Conservation (phyloP, 1,139 yeast genomes). For the Kodamaea sp. region DNA sequence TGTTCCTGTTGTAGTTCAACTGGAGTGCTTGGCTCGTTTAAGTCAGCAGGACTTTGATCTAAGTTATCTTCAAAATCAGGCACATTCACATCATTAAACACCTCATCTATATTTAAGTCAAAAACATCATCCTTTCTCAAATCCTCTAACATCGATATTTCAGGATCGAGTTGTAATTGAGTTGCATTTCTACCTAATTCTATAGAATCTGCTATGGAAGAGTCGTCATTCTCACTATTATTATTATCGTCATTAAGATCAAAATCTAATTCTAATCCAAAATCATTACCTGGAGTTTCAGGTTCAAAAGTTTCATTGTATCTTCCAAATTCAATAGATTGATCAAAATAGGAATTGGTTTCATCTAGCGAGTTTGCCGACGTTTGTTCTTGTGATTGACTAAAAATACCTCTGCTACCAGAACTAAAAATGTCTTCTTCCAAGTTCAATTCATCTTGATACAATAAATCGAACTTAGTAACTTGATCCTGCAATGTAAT, state of each 20-base stretch:
- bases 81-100: conserved; percentile 15
- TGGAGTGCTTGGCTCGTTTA: conserved; percentile 18
- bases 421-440: conserved; percentile 32
- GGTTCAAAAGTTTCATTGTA: conserved; percentile 19
- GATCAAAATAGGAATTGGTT: conserved; percentile 30
- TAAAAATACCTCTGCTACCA: conserved; percentile 12
- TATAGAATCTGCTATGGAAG: conserved; percentile 17
- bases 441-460: conserved; percentile 60
- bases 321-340: conserved; percentile 61
- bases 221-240: conserved; percentile 8
- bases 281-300: conserved; percentile 31
- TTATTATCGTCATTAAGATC: conserved; percentile 27
- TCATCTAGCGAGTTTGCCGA: conserved; percentile 10
- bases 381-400: conserved; percentile 10
- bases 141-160: conserved; percentile 23
- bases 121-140: conserved; percentile 21
- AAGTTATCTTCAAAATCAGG: conserved; percentile 11
- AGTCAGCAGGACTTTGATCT: conserved; percentile 10
- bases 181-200: conserved; percentile 48
- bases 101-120: conserved; percentile 1
- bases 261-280: conserved; percentile 53
- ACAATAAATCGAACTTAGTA: conserved; percentile 70
- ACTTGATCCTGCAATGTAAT: conserved; percentile 72
- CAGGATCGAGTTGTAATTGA: conserved; percentile 20
- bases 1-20: conserved; percentile 7